Base-by-base conservation (phyloP, 441 rosid genomes). In the Metrosideros polymorpha region DNA sequence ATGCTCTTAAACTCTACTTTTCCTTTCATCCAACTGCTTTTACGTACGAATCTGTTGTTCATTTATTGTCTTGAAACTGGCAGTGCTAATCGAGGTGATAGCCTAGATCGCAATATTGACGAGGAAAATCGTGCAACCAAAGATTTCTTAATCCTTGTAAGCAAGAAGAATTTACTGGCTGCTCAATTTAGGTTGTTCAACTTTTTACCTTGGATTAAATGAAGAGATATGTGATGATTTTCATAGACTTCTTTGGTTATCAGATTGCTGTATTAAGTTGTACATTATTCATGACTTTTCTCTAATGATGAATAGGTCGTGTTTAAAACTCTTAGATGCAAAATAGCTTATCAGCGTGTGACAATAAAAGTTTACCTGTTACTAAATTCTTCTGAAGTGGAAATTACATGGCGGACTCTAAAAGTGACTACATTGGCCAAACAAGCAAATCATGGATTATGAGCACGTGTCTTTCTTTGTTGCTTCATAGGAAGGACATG, bases 21-120 rank as follows among this genome's bases (percentile, higher is more conserved):
- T 83, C 83, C 24, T 82, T 86, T 79, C 75, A 57, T 56, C 86
- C 86, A 77, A 56, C 59, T 79, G 57, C 61, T 88, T 87, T 53
- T 54, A 87, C 84, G 66, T 57, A 53, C 24, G 17, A 51, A 29
- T 89, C 87, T 43, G 22, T 57, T 77, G 79, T 55, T 87, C 84
- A 85, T 87, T n/a, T 90, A 84, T 77, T 86, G 49, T 71, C 82
- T 88, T 93, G 87, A 83, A 88, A 88, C 86, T 89, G 90, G 88
- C 94, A 96, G 99, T 90, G 91, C 99, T 87, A 96, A 95, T 90
- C 95, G 97, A 83, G 99, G 98, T 66, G 98, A 96, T 91, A 96
- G 99, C 93, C 92, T 96, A 88, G 99, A 95, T 89, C 96, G 96
- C 88, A 94, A 91, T 83, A 94, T 95, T 56, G 93, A 94, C 77